Conservation (phyloP, 2,329 filamentous ascomycete species). For the Cladosporium velox region DNA sequence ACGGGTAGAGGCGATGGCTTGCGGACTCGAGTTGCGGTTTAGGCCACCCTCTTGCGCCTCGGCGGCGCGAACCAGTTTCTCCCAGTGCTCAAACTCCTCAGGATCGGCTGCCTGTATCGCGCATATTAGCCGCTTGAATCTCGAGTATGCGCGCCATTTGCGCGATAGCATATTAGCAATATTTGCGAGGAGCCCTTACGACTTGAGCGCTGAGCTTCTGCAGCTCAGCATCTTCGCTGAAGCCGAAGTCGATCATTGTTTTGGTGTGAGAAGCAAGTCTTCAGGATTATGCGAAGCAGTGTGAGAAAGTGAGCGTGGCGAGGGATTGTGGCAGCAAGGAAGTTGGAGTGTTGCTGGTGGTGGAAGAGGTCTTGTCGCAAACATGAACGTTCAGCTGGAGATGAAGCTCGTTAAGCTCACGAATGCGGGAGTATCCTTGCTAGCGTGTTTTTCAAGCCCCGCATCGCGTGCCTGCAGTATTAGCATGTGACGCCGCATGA, state of each 20-base stretch:
- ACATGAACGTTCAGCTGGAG: not conserved
- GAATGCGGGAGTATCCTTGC: not conserved
- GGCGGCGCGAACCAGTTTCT: slow-evolving; percentile 81
- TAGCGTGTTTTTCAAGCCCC: not conserved
- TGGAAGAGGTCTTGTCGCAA: not conserved
- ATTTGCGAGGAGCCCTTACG: slow-evolving; percentile 24
- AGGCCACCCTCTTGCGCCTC: slow-evolving; percentile 88
- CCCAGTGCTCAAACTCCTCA: slow-evolving; percentile 94
- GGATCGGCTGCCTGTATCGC: slow-evolving; percentile 63
- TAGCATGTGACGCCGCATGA: not conserved
- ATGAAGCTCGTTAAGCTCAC: slow-evolving; percentile 6
- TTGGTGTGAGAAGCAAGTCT: not conserved
- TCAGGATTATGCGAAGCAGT: not conserved
- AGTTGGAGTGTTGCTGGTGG: not conserved
- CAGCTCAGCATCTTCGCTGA: slow-evolving; percentile 35
- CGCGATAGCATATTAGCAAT: not conserved
- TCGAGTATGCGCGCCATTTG: not conserved
- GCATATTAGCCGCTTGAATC: slow-evolving; percentile 6
- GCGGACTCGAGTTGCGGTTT: slow-evolving; percentile 93
- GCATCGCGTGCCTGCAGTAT: not conserved
- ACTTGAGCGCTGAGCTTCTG: slow-evolving; percentile 36
- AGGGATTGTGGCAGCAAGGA: not conserved
- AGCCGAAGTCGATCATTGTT: slow-evolving; percentile 38
- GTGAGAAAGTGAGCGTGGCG: not conserved
- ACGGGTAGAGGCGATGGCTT: slow-evolving; percentile 84